phyloP scores from a whole-genome alignment of 2,329 filamentous ascomycete genomes.

The Diaporthe sp. region DNA sequence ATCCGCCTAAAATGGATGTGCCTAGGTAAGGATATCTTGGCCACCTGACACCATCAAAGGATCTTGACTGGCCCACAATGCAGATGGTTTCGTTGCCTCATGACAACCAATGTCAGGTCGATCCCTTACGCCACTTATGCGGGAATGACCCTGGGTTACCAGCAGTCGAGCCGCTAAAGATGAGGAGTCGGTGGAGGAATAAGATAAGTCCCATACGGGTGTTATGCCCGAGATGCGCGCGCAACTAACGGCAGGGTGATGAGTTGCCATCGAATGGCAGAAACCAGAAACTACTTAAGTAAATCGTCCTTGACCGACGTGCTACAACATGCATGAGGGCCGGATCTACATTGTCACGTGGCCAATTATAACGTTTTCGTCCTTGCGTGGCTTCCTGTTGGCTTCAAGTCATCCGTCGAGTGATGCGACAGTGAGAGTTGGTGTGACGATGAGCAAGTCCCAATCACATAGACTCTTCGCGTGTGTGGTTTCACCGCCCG shows the following conservation, averaged over 20 bases:
- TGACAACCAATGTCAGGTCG: neutral
- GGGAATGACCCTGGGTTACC: neutral
- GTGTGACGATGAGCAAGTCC: neutral
- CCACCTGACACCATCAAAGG: neutral
- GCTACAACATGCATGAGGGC: neutral
- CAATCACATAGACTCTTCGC: neutral
- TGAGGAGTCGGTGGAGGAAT: neutral
- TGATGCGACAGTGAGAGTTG: neutral
- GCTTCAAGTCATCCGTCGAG: neutral
- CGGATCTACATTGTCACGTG: neutral
- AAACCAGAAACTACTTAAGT: neutral
- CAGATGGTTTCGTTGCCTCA: neutral
- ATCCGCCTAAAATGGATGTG: neutral
- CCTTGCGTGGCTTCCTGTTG: neutral
- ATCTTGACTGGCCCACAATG: slow-evolving; percentile 7
- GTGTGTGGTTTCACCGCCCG: neutral
- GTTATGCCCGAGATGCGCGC: neutral
- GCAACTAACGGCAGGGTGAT: neutral
- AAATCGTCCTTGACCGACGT: neutral
- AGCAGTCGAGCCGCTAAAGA: neutral
- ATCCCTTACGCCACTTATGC: neutral
- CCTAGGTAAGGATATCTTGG: neutral
- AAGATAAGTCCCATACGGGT: neutral
- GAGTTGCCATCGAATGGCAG: neutral
- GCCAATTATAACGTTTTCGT: neutral